A percentile compares a stretch with the other conserved stretches of the same genome.
phyloP scores from a whole-genome alignment of 352 stramenopile species.

The Pythium guiyangense region DNA sequence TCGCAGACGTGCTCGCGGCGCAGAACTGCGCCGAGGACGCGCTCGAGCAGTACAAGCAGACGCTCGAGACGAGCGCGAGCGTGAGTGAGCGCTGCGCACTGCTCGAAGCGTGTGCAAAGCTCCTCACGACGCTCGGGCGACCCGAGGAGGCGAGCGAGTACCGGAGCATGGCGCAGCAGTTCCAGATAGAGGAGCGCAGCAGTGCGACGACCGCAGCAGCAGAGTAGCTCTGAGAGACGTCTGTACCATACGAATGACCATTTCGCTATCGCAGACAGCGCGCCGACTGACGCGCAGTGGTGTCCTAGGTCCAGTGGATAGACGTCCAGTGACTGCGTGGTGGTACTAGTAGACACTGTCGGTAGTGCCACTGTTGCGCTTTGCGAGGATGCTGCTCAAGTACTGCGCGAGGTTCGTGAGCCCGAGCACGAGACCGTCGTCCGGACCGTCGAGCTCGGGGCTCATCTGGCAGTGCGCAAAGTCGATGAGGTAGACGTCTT shows the following conservation, averaged over 20 bases:
- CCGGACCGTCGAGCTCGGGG: slow-evolving; percentile 33
- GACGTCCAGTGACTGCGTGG: too few species aligned
- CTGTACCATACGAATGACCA: slow-evolving; percentile 9
- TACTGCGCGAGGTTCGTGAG: slow-evolving; percentile 54
- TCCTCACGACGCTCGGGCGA: slow-evolving; percentile 65
- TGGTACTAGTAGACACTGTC: not conserved
- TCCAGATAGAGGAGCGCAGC: slow-evolving; percentile 19
- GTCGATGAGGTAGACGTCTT: slow-evolving; percentile 69
- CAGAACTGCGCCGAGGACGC: slow-evolving; percentile 80
- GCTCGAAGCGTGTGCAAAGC: slow-evolving; percentile 54
- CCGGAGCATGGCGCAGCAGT: slow-evolving; percentile 46
- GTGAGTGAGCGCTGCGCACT: slow-evolving; percentile 37
- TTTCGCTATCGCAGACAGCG: not conserved
- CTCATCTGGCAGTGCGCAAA: slow-evolving; percentile 79
- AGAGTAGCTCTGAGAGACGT: not conserved
- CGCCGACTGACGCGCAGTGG: not conserved
- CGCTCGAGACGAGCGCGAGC: slow-evolving; percentile 37
- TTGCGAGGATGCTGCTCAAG: slow-evolving; percentile 31
- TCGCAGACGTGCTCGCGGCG: slow-evolving; percentile 70
- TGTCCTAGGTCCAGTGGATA: too few species aligned
- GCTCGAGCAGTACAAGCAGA: slow-evolving; percentile 58
- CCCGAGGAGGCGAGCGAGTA: slow-evolving; percentile 68
- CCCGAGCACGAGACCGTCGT: slow-evolving; percentile 64
- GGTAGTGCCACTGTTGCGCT: not conserved
- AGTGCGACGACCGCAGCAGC: too few species aligned